Evolutionary conservation across 2,329 filamentous ascomycete species (phyloP), one percentile per base, ranked within the genome.

Genomic region (Talaromyces sp.): DNA sequence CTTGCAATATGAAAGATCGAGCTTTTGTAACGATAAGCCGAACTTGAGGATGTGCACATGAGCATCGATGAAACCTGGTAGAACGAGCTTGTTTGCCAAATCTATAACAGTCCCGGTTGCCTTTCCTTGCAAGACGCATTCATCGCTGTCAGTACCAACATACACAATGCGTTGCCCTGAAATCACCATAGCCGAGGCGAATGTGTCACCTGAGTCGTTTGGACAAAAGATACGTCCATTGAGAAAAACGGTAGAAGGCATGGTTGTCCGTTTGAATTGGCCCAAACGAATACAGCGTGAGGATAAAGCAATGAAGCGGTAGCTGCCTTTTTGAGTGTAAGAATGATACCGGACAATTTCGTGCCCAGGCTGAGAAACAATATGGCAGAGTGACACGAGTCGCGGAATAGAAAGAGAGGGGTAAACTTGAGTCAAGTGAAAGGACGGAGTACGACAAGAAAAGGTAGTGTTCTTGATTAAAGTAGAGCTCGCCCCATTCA

Each of bases 11-110:
- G 72, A 65, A 4, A 80, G 65, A 46, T 73, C 64, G 39, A 80
- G 68, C 61, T 80, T 78, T 44, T 72, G 68, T 1, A 80, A 70
- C 0, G 76, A 74, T 30, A 75, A 65, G 1, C 78, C 77, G 22
- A 80, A 75, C 30, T 78, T 68, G 6, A 81, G 67, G 20, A 81
- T 70, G 58, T 81, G 76, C 64, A 74, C 75, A 47, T 80, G 78
- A 16, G 73, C 76, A 56, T 81, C 78, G 35, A 80, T 74, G 52
- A 80, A 81, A 0, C 75, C 73, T 0, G 78, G 78, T 1, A 79
- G 61, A 1, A 80, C 64, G 22, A 73, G 68, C 30, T 64, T 66
- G 8, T 67, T 63, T 0, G 65, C 47, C 6, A 80, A 62, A 50
- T 79, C 70, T 37, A 65, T 20, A 7, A 55, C 37, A 49, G 54